Percentiles rank a stretch among this genome's conserved stretches.
These are phyloP conservation scores for Aurantiochytrium sp. DNA, from an alignment of 108 stramenopile species.

Conservation along the genomic window DNA sequence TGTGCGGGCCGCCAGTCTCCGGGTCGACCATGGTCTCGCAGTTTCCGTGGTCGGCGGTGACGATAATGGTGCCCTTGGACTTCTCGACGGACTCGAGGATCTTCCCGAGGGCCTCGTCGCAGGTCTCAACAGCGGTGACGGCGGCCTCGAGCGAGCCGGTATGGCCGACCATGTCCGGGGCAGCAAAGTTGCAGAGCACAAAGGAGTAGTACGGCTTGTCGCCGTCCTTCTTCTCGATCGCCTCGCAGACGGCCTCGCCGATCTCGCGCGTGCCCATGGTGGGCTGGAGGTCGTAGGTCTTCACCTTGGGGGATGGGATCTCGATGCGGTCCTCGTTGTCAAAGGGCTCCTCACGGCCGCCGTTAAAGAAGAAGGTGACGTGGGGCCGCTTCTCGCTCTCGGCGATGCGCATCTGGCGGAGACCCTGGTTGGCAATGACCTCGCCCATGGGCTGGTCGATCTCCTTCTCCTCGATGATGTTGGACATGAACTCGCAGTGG, in stretches of 20 bases:
- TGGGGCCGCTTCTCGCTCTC: slow-evolving; percentile 16
- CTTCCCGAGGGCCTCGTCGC: not conserved
- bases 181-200: slow-evolving; percentile 23
- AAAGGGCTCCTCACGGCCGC: slow-evolving; percentile 15
- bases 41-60: slow-evolving; percentile 26
- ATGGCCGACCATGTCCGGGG: slow-evolving; percentile 28
- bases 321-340: not conserved
- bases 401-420: slow-evolving; percentile 23
- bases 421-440: not conserved
- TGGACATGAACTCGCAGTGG: not conserved
- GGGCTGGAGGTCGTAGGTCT: slow-evolving; percentile 27
- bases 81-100: not conserved
- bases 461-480: not conserved
- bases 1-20: slow-evolving; percentile 11
- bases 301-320: slow-evolving; percentile 4
- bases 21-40: slow-evolving; percentile 22
- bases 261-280: slow-evolving; percentile 1
- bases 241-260: slow-evolving; percentile 16
- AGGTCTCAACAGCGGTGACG: not conserved
- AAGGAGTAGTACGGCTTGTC: slow-evolving; percentile 4
- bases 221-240: not conserved
- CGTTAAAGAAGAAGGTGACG: slow-evolving; percentile 24
- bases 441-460: slow-evolving; percentile 1
- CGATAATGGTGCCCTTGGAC: not conserved
- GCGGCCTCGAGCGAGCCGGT: slow-evolving; percentile 21